Percentiles rank a stretch among this genome's conserved stretches.
Evolutionary conservation across 306 rosid species (phyloP).

Genomic region (Prunus padus): DNA sequence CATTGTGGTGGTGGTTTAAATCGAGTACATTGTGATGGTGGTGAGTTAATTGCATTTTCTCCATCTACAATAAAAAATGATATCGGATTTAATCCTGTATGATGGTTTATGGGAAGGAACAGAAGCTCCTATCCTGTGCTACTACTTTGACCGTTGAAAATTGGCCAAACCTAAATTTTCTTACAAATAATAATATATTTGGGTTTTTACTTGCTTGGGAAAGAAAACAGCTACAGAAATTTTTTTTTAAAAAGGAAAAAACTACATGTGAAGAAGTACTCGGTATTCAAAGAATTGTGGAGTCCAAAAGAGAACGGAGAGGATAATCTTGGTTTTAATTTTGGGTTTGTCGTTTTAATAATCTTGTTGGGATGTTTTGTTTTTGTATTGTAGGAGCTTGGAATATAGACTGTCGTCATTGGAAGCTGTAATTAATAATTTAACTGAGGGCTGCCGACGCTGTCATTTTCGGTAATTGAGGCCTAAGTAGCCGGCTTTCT

Average conservation of each 20-base stretch:
- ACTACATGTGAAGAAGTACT: neutral
- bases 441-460: constrained; percentile 44
- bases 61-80: neutral
- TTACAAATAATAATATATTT: too few species aligned
- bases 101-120: neutral
- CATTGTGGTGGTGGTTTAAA: neutral
- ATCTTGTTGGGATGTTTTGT: neutral
- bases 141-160: too few species aligned
- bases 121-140: neutral
- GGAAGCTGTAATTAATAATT: neutral
- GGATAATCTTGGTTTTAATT: neutral
- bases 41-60: neutral
- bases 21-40: neutral
- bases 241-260: neutral
- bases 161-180: too few species aligned
- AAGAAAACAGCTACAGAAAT: too few species aligned
- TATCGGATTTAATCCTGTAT: too few species aligned
- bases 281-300: neutral
- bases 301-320: neutral
- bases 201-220: too few species aligned
- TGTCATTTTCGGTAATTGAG: constrained; percentile 21
- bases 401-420: constrained; percentile 7
- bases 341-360: neutral
- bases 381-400: neutral
- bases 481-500: constrained; percentile 17